Evolutionary conservation across 2,329 filamentous ascomycete genomes (phyloP).

Genomic region (Gremmenia infestans): DNA sequence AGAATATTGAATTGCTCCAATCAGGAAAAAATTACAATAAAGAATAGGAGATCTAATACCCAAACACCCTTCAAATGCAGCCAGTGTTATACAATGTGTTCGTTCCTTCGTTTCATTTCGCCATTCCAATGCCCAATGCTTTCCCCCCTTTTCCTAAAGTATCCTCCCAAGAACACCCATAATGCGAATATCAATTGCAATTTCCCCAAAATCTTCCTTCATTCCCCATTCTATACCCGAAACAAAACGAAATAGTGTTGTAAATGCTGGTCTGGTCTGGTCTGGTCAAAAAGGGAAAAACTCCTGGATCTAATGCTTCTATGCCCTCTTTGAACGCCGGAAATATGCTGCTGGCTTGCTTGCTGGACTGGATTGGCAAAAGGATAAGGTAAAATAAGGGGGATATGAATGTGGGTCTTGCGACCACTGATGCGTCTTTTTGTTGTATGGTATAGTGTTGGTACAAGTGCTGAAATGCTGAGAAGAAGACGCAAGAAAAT

Average conservation of each 20-base stretch:
- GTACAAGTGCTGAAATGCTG: constrained; percentile 1
- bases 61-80: background rate
- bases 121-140: constrained; percentile 1
- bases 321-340: constrained; percentile 19
- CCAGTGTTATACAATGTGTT: background rate
- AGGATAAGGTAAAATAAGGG: background rate
- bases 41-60: background rate
- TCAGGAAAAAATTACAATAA: background rate
- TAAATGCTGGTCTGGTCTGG: too few species aligned
- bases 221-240: background rate
- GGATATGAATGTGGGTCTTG: constrained; percentile 3
- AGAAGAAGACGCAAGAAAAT: background rate
- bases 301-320: constrained; percentile 10
- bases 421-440: constrained; percentile 6
- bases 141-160: background rate
- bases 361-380: background rate
- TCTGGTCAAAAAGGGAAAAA: background rate
- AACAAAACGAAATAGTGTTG: background rate
- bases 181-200: background rate
- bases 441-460: background rate
- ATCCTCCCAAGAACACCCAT: background rate
- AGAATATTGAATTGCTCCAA: too few species aligned
- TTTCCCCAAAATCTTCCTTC: background rate
- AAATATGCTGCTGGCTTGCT: background rate
- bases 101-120: background rate